Percentiles rank a stretch among this genome's conserved stretches.
Conservation (phyloP, 176 grass and related monocot species). For the Tuctoria greenei region DNA sequence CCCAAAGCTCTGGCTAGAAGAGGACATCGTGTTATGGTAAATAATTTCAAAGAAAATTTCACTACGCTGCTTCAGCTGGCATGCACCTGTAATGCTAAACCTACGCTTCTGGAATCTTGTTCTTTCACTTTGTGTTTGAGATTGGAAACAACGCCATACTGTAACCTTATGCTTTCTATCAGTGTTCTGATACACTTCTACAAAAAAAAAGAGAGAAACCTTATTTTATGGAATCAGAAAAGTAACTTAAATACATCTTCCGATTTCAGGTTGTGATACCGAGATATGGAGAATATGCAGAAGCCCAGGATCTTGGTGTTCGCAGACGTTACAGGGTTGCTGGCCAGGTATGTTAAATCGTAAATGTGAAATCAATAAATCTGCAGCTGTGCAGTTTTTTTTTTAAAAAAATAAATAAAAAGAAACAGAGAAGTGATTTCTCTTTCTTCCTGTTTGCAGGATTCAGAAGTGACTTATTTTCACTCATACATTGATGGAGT, state of each 20-base stretch:
- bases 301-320: conserved; percentile 64
- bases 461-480: conserved; percentile 83
- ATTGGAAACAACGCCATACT: background rate
- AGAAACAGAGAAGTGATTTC: background rate
- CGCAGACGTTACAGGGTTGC: conserved; percentile 66
- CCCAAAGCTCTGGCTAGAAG: conserved; percentile 96
- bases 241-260: conserved; percentile 16
- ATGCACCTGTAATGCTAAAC: background rate
- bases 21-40: conserved; percentile 95
- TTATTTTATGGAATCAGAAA: background rate
- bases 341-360: conserved; percentile 59
- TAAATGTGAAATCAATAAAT: conserved; percentile 3
- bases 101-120: conserved; percentile 14
- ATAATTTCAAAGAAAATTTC: background rate
- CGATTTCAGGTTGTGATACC: conserved; percentile 73
- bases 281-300: conserved; percentile 77
- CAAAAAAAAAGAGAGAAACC: background rate
- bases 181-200: background rate
- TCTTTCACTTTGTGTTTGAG: background rate
- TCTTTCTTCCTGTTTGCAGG: conserved; percentile 42
- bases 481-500: conserved; percentile 92
- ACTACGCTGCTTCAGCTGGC: background rate
- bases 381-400: background rate
- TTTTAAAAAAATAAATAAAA: conserved; percentile 7
- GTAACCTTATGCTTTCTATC: background rate